These are phyloP conservation scores for Cornus controversa DNA, from an alignment of 148 eudicot species.

Conservation along the genomic window DNA sequence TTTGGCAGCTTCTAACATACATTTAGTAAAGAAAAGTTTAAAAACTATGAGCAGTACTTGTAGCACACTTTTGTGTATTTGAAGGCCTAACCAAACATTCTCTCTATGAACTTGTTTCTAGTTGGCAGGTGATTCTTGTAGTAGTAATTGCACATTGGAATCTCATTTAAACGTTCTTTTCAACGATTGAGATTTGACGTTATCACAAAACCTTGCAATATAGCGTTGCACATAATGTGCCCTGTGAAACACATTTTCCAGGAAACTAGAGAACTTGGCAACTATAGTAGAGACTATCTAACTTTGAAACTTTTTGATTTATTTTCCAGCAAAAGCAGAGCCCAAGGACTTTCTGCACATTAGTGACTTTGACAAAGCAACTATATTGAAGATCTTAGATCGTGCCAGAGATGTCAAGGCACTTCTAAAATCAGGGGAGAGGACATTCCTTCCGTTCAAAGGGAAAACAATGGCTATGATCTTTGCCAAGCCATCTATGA, in stretches of 20 bases:
- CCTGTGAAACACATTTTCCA: neutral
- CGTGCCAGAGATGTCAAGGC: constrained; percentile 91
- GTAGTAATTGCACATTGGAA: too few species aligned
- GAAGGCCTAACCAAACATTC: too few species aligned
- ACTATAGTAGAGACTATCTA: neutral
- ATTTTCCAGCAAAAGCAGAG: constrained; percentile 55
- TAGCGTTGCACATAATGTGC: neutral
- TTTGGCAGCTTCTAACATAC: too few species aligned
- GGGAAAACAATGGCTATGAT: constrained; percentile 99
- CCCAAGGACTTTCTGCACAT: constrained; percentile 88
- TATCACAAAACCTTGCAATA: too few species aligned
- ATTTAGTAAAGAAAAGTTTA: too few species aligned
- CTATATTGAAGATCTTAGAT: constrained; percentile 77
- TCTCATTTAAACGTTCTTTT: too few species aligned
- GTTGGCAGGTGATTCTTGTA: too few species aligned
- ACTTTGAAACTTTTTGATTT: constrained; percentile 5
- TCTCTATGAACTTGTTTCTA: too few species aligned
- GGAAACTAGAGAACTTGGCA: neutral
- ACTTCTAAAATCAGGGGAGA: constrained; percentile 79
- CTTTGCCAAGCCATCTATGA: constrained; percentile 98
- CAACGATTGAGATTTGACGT: too few species aligned
- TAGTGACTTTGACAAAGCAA: constrained; percentile 78
- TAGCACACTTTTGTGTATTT: too few species aligned
- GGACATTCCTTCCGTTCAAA: constrained; percentile 79
- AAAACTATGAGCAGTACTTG: too few species aligned